phyloP scores from a whole-genome alignment of 1,284 basidiomycete genomes.

The Marasmius oreades region DNA sequence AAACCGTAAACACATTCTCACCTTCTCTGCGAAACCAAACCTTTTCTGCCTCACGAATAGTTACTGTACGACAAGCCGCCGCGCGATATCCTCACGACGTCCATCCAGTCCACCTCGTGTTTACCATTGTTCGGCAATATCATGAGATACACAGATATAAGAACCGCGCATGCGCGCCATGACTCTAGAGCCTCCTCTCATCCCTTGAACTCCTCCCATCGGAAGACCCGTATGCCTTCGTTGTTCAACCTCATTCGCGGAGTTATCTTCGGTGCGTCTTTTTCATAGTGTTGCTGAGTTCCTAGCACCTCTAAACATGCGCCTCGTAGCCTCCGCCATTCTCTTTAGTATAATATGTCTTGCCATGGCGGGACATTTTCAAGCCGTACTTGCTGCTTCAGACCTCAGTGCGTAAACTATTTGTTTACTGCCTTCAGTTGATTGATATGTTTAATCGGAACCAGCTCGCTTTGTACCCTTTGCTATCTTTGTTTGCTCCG shows the following conservation, averaged over 20 bases:
- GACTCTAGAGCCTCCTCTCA: slow-evolving; percentile 24
- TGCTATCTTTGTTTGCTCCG: slow-evolving; percentile 71
- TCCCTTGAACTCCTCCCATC: slow-evolving; percentile 22
- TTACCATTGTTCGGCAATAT: slow-evolving; percentile 32
- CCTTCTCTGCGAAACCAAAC: not conserved
- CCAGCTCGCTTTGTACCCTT: slow-evolving; percentile 83
- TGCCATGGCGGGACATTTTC: slow-evolving; percentile 72
- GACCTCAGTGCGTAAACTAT: slow-evolving; percentile 63
- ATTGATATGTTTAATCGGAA: slow-evolving; percentile 6
- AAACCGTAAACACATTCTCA: not conserved
- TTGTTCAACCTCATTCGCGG: slow-evolving; percentile 61
- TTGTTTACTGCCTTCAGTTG: slow-evolving; percentile 4
- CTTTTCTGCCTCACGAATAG: slow-evolving; percentile 16
- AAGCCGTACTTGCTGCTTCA: slow-evolving; percentile 62
- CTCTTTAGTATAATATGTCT: slow-evolving; percentile 72
- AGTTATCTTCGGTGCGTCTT: slow-evolving; percentile 7
- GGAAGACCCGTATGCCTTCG: slow-evolving; percentile 37
- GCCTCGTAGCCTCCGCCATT: slow-evolving; percentile 50
- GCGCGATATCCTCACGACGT: slow-evolving; percentile 8
- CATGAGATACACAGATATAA: slow-evolving; percentile 29
- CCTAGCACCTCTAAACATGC: slow-evolving; percentile 6
- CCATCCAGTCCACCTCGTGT: slow-evolving; percentile 40
- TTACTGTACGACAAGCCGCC: slow-evolving; percentile 12
- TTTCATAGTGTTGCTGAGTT: not conserved
- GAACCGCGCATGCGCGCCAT: slow-evolving; percentile 17